Evolutionary conservation across 2,329 filamentous ascomycete species (phyloP).

Genomic region (Colletotrichum filicis): DNA sequence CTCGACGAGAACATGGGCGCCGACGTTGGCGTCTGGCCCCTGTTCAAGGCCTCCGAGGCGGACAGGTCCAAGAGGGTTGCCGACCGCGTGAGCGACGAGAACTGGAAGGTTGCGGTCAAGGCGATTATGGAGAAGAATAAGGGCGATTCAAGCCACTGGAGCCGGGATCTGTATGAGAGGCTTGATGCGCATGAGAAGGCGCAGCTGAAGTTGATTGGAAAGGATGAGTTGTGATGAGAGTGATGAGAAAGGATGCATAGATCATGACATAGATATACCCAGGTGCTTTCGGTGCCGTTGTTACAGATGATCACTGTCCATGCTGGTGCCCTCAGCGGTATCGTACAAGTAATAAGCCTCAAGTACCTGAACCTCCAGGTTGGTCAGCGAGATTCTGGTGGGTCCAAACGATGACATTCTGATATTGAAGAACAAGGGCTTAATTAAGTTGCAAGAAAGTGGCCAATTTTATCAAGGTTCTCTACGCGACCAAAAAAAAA

Average conservation of each 20-base stretch:
- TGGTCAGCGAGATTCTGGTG: not conserved
- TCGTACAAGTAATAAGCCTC: not conserved
- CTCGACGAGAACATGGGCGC: constrained; percentile 74
- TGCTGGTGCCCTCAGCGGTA: not conserved
- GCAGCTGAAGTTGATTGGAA: constrained; percentile 32
- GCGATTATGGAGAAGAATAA: constrained; percentile 28
- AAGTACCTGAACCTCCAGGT: not conserved
- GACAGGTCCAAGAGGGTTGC: constrained; percentile 31
- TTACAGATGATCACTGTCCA: not conserved
- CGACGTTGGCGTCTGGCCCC: constrained; percentile 65
- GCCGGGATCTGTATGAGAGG: constrained; percentile 25
- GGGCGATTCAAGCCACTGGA: constrained; percentile 34
- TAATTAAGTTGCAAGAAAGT: not conserved
- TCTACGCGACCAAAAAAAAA: accelerated
- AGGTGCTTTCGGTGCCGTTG: not conserved
- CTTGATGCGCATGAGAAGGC: constrained; percentile 31
- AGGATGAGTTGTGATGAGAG: constrained; percentile 43
- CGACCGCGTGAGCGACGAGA: constrained; percentile 28
- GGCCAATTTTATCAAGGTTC: no score
- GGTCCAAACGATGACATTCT: not conserved
- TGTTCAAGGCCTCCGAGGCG: constrained; percentile 29
- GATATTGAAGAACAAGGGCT: not conserved
- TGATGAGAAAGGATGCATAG: not conserved
- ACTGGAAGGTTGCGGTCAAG: constrained; percentile 31
- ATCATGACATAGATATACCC: constrained; percentile 24